Percentiles rank a stretch among this genome's conserved stretches.
Evolutionary conservation across 768 basidiomycete species (phyloP).

Genomic region (Porphyrellus cyaneotinctus): DNA sequence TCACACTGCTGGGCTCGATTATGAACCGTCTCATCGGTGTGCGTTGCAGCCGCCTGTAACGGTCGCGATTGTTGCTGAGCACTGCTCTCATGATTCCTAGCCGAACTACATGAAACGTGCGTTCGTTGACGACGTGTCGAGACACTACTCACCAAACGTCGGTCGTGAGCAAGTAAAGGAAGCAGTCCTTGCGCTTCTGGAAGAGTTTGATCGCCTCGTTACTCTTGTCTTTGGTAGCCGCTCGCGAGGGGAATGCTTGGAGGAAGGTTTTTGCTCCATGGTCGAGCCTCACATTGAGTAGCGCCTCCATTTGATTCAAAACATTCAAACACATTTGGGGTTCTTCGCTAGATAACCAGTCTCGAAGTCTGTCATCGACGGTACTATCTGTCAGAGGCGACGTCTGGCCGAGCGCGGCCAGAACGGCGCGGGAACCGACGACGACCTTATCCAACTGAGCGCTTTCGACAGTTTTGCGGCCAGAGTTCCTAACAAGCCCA

Average conservation of each 20-base stretch:
- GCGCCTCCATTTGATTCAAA: background rate
- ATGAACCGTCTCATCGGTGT: no score
- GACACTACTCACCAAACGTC: background rate
- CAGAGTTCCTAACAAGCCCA: background rate
- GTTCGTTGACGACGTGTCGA: no score
- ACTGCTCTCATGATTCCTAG: constrained; percentile 1
- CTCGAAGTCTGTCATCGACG: constrained; percentile 5
- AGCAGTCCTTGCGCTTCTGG: background rate
- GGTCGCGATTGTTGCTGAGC: background rate
- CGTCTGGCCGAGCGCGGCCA: constrained; percentile 5
- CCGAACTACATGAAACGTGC: background rate
- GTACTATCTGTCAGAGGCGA: background rate
- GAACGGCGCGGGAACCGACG: background rate
- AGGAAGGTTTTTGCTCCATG: background rate
- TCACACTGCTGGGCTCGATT: no score
- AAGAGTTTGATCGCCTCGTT: constrained; percentile 7
- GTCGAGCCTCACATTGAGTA: background rate
- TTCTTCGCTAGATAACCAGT: background rate
- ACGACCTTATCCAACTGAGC: background rate
- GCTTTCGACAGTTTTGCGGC: background rate
- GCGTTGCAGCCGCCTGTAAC: no score
- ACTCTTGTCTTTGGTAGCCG: background rate
- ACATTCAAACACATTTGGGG: background rate
- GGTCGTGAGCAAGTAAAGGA: constrained; percentile 5
- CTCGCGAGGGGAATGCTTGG: background rate